Conservation (phyloP, 495 filamentous ascomycete genomes). For the Xylaria sp. region DNA sequence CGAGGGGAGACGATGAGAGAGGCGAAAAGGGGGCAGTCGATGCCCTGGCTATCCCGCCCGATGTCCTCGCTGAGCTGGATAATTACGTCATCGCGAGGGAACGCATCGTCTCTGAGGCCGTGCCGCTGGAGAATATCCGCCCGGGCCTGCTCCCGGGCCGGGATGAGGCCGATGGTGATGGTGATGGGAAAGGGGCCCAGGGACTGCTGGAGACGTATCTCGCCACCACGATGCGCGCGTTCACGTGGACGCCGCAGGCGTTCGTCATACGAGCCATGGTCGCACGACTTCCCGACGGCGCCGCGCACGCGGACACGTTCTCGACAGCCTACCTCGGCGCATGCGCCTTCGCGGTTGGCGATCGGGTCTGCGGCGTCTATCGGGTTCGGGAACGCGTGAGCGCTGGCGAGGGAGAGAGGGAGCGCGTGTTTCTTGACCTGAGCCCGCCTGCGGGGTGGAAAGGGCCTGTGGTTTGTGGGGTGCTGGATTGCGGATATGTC, state of each 20-base stretch:
- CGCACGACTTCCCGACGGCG: conserved; percentile 13
- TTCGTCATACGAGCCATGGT: conserved; percentile 34
- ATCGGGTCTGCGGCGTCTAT: conserved; percentile 45
- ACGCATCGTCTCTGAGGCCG: conserved; percentile 34
- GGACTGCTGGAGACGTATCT: conserved; percentile 37
- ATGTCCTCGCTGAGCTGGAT: conserved; percentile 16
- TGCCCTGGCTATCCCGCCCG: conserved; percentile 8
- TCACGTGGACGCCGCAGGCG: conserved; percentile 44
- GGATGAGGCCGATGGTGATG: neutral
- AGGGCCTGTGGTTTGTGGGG: conserved; percentile 36
- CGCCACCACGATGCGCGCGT: conserved; percentile 39
- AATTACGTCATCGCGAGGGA: conserved; percentile 39
- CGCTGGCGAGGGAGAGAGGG: conserved; percentile 25
- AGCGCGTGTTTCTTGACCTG: conserved; percentile 38
- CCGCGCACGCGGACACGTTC: conserved; percentile 32
- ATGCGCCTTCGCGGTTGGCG: conserved; percentile 34
- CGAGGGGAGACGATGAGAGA: neutral
- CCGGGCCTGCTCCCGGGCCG: conserved; percentile 1
- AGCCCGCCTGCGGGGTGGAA: conserved; percentile 39
- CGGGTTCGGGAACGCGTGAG: conserved; percentile 25
- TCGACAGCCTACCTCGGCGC: conserved; percentile 30
- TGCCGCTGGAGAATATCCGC: conserved; percentile 9
- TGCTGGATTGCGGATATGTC: conserved; percentile 37
- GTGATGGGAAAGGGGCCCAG: neutral
- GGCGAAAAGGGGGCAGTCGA: neutral